Conservation (phyloP, 768 basidiomycete species). For the Paxillus rubicundulus region DNA sequence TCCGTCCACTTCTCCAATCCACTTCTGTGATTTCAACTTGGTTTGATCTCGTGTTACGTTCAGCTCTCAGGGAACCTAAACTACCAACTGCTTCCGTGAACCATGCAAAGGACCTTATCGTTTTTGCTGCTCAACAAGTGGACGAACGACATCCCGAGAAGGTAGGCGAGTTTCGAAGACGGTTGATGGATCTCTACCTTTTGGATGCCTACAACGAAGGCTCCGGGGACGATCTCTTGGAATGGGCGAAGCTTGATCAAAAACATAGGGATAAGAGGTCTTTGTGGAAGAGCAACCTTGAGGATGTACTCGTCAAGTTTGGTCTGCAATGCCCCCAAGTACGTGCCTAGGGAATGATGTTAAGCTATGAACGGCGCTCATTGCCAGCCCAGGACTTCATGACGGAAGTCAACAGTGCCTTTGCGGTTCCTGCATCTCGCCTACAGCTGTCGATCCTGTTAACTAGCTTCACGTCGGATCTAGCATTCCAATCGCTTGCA, state of each 20-base stretch:
- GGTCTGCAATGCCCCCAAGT: slow-evolving; percentile 66
- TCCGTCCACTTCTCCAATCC: slow-evolving; percentile 59
- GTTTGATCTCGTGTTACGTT: slow-evolving; percentile 79
- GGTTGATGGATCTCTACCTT: slow-evolving; percentile 72
- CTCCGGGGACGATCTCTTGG: slow-evolving; percentile 69
- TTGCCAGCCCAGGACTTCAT: slow-evolving; percentile 57
- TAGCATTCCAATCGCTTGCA: slow-evolving; percentile 49
- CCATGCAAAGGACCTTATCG: slow-evolving; percentile 71
- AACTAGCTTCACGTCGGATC: slow-evolving; percentile 55
- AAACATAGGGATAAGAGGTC: slow-evolving; percentile 57
- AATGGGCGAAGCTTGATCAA: slow-evolving; percentile 67
- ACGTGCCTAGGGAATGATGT: slow-evolving; percentile 28
- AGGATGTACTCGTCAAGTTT: slow-evolving; percentile 67
- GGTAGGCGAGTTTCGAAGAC: slow-evolving; percentile 62
- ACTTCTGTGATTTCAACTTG: slow-evolving; percentile 70
- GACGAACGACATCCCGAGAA: slow-evolving; percentile 46
- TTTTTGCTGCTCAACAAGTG: slow-evolving; percentile 53
- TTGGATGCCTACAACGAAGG: slow-evolving; percentile 75
- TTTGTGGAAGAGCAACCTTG: slow-evolving; percentile 76
- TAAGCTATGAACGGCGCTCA: slow-evolving; percentile 7
- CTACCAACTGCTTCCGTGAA: slow-evolving; percentile 55
- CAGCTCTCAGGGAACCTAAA: slow-evolving; percentile 72
- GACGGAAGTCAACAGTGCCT: slow-evolving; percentile 63
- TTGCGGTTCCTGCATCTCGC: slow-evolving; percentile 56
- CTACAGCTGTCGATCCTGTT: slow-evolving; percentile 70